A percentile compares a stretch with the other conserved stretches of the same genome.
Conservation (phyloP, 768 basidiomycete genomes). For the Pulveroboletus sp. region DNA sequence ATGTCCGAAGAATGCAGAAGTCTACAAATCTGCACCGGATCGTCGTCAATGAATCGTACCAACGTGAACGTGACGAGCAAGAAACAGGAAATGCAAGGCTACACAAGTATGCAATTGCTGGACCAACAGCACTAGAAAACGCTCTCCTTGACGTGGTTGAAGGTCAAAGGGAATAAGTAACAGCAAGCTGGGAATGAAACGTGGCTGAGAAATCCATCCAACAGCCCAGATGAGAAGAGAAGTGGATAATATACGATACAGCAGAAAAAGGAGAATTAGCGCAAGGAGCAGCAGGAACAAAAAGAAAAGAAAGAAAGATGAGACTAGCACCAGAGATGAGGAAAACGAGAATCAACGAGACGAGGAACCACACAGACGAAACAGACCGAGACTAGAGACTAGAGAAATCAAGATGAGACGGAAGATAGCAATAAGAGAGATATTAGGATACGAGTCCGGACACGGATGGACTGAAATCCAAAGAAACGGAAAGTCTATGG, state of each 20-base stretch:
- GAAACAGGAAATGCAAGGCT: conserved; percentile 33
- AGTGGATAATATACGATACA: conserved; percentile 32
- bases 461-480: conserved; percentile 26
- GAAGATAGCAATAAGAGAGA: conserved; percentile 35
- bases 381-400: conserved; percentile 11
- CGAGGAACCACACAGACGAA: conserved; percentile 4
- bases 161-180: conserved; percentile 37
- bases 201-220: conserved; percentile 32
- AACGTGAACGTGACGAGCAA: conserved; percentile 13
- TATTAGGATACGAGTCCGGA: conserved; percentile 32
- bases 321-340: conserved; percentile 10
- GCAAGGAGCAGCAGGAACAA: conserved; percentile 30
- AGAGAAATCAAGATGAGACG: conserved; percentile 25
- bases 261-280: conserved; percentile 25
- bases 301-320: conserved; percentile 10
- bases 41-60: conserved; percentile 14
- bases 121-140: conserved; percentile 28
- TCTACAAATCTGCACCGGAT: conserved; percentile 25
- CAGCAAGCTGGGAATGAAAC: conserved; percentile 18
- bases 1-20: conserved; percentile 26
- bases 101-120: conserved; percentile 30
- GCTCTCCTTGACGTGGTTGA: conserved; percentile 35
- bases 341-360: conserved; percentile 12
- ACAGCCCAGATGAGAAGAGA: conserved; percentile 26
- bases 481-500: conserved; percentile 22